Conservation (phyloP, 2,329 filamentous ascomycete species). For the Plenodomus tracheiphilus region DNA sequence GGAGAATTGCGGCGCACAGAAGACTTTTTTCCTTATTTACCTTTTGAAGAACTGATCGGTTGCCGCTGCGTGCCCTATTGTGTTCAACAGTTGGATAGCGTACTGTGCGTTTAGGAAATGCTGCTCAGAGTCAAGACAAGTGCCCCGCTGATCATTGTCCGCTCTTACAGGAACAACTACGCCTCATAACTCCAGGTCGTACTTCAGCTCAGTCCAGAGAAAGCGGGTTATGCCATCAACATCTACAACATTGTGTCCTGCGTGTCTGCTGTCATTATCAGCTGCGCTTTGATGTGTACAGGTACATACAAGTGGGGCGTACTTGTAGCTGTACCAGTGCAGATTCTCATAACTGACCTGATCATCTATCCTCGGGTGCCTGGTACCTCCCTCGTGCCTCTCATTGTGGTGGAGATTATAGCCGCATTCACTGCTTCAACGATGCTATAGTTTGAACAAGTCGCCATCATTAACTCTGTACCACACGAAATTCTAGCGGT, state of each 20-base stretch:
- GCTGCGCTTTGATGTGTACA: constrained; percentile 21
- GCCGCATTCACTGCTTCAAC: constrained; percentile 24
- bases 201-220: constrained; percentile 17
- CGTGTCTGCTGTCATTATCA: constrained; percentile 20
- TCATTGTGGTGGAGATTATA: constrained; percentile 35
- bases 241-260: constrained; percentile 28
- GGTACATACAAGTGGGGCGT: constrained; percentile 30
- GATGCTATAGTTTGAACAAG: constrained; percentile 21
- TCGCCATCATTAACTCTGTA: constrained; percentile 25
- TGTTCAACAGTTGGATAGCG: constrained; percentile 21
- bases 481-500: constrained; percentile 21
- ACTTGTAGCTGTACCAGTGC: constrained; percentile 24
- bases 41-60: constrained; percentile 54
- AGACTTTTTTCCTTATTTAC: constrained; percentile 49
- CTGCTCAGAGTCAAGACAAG: too few relatives aligned
- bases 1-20: constrained; percentile 44
- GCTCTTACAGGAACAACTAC: constrained; percentile 38
- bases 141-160: constrained; percentile 1
- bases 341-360: constrained; percentile 28
- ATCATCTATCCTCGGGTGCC: constrained; percentile 34
- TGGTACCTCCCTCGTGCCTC: constrained; percentile 21
- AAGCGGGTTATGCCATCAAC: constrained; percentile 24
- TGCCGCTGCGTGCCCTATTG: constrained; percentile 52
- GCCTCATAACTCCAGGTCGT: constrained; percentile 46
- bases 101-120: constrained; percentile 19